These are phyloP conservation scores for Solanum chiquidenum DNA, from an alignment of 257 asterid species.

Conservation along the genomic window DNA sequence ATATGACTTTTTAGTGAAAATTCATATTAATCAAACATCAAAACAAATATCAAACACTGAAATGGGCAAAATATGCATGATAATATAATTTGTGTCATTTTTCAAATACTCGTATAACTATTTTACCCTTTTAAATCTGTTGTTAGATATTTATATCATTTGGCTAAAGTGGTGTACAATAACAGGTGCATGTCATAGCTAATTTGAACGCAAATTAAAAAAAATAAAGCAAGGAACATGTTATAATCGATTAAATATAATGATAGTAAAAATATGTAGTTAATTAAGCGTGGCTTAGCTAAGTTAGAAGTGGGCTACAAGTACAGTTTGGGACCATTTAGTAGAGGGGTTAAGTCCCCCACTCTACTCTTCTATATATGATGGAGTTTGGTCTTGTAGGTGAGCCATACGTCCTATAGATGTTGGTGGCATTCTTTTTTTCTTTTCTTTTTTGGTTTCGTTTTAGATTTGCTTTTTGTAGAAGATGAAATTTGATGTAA, in stretches of 20 bases:
- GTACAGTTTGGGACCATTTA: not conserved
- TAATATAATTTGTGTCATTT: not conserved
- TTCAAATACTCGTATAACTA: not conserved
- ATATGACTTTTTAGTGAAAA: not conserved
- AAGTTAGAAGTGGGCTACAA: not conserved
- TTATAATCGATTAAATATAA: not conserved
- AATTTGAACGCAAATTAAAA: not conserved
- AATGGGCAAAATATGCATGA: not conserved
- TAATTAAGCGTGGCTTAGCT: not conserved
- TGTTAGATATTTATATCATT: not conserved
- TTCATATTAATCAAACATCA: not conserved
- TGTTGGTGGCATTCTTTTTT: not conserved
- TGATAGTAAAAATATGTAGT: not conserved
- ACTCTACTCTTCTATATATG: not conserved
- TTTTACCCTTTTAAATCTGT: not conserved
- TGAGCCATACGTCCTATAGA: not conserved
- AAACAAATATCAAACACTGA: not conserved
- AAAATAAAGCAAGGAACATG: too few relatives aligned
- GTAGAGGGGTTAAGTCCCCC: not conserved
- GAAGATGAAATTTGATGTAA: not conserved
- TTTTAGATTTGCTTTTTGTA: not conserved
- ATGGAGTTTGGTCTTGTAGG: not conserved
- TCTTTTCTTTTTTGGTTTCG: not conserved
- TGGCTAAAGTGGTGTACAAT: not conserved
- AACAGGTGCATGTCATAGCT: not conserved